Conservation (phyloP, 306 rosid species). For the Inga laurina region DNA sequence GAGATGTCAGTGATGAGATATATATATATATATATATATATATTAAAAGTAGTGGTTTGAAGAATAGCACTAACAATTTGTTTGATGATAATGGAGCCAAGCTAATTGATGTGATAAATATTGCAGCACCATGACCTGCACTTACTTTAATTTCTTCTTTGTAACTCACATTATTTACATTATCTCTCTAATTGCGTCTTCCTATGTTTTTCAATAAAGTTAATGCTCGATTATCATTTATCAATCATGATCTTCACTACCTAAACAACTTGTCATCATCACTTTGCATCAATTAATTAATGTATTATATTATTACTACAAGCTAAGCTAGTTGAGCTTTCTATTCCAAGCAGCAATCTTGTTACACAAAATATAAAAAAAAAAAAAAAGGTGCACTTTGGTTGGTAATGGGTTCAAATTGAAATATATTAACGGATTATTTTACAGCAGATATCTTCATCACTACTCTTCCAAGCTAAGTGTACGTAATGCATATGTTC, state of each 20-base stretch:
- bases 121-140: constrained; percentile 34
- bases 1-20: not conserved
- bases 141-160: constrained; percentile 31
- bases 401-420: constrained; percentile 28
- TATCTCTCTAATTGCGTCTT: constrained; percentile 40
- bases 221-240: constrained; percentile 42
- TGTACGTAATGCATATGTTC: not conserved
- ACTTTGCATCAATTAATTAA: not conserved
- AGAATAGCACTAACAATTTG: constrained; percentile 23
- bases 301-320: not conserved
- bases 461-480: not conserved
- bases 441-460: not conserved
- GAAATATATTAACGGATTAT: not conserved
- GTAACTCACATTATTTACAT: constrained; percentile 46
- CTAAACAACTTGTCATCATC: constrained; percentile 9
- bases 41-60: constrained; percentile 1
- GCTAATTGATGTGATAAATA: constrained; percentile 25
- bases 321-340: not conserved
- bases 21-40: not conserved
- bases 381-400: constrained; percentile 30
- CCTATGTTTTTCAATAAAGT: constrained; percentile 32
- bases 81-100: constrained; percentile 32
- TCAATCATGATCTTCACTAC: constrained; percentile 37
- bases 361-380: not conserved
- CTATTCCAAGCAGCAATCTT: not conserved